Evolutionary conservation across 768 basidiomycete genomes (phyloP), one percentile per base, ranked within the genome.

Genomic region (Mycena maculata): DNA sequence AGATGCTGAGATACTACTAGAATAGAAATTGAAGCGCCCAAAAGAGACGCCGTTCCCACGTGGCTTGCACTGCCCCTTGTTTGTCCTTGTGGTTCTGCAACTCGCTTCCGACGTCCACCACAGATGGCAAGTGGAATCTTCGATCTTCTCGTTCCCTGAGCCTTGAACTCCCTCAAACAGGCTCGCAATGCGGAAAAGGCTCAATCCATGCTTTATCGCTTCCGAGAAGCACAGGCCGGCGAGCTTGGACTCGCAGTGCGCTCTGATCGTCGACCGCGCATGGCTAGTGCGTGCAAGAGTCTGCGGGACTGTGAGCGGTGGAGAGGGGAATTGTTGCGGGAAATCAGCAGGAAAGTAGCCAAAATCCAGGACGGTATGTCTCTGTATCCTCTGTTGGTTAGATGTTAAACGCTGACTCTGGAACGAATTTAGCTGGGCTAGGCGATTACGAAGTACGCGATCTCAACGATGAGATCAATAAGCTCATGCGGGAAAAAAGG

Each of bases 141-240:
- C n/a, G n/a, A n/a, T n/a, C n/a, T n/a, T n/a, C n/a, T n/a, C n/a
- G n/a, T n/a, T n/a, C n/a, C n/a, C n/a, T n/a, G n/a, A n/a, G n/a
- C n/a, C n/a, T n/a, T n/a, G n/a, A n/a, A n/a, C n/a, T n/a, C n/a
- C n/a, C n/a, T n/a, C n/a, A n/a, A n/a, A n/a, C n/a, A 95, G 96
- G 96, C 96, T 68, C 92, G 96, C 79, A 98, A 99, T 91, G 93
- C 96, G 78, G 97, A 98, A 80, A 99, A 98, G 78, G 94, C 96
- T 1, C 96, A 97, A 79, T 94, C 92, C 20, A 95, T 94, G 92
- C 85, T 95, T 31, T 94, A 95, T 77, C 93, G 95, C 64, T 98
- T 99, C 81, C 92, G 97, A 60, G 96, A 99, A 81, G 93, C 94
- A 48, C 97, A 99, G 76, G 96, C 95, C 0, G 92, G 93, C 36